These are phyloP conservation scores for Ploettnerulaceae sp. DNA, from an alignment of 2,329 filamentous ascomycete genomes.

Conservation along the genomic window DNA sequence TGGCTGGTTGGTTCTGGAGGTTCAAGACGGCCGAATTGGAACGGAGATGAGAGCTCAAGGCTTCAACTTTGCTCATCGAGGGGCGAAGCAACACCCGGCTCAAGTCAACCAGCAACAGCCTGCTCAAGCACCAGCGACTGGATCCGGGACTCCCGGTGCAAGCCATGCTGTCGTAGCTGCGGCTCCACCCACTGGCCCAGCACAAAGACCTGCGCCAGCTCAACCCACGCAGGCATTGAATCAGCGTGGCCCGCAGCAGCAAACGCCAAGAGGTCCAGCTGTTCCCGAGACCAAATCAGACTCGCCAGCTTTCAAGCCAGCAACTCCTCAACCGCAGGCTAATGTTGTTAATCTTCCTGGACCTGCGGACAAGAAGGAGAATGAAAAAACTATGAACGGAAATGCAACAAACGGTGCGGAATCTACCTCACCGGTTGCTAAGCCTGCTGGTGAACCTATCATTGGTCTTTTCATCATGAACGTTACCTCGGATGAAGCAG, in stretches of 20 bases:
- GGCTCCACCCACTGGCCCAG: slow-evolving; percentile 31
- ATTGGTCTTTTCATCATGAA: slow-evolving; percentile 89
- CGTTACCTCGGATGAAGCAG: slow-evolving; percentile 76
- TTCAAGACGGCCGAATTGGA: slow-evolving; percentile 91
- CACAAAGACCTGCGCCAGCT: slow-evolving; percentile 27
- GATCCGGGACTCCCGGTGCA: slow-evolving; percentile 33
- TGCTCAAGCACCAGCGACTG: slow-evolving; percentile 34
- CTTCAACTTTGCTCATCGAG: slow-evolving; percentile 97
- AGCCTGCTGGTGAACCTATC: slow-evolving; percentile 59
- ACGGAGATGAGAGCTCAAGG: slow-evolving; percentile 98
- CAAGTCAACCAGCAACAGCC: slow-evolving; percentile 32
- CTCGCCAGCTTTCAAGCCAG: slow-evolving; percentile 41
- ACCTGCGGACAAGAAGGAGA: slow-evolving; percentile 47
- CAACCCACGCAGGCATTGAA: slow-evolving; percentile 24
- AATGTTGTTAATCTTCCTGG: slow-evolving; percentile 35
- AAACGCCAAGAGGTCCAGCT: slow-evolving; percentile 31
- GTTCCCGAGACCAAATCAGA: slow-evolving; percentile 30
- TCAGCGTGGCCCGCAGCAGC: slow-evolving; percentile 29
- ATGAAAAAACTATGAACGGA: slow-evolving; percentile 55
- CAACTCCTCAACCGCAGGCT: slow-evolving; percentile 41
- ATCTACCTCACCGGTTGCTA: slow-evolving; percentile 53
- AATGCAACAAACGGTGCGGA: slow-evolving; percentile 44
- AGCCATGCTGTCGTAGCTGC: slow-evolving; percentile 33
- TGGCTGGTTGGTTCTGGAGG: slow-evolving; percentile 89
- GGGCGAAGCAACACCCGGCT: slow-evolving; percentile 65